Conservation (phyloP, 768 basidiomycete genomes). For the Suillus tomentosus region DNA sequence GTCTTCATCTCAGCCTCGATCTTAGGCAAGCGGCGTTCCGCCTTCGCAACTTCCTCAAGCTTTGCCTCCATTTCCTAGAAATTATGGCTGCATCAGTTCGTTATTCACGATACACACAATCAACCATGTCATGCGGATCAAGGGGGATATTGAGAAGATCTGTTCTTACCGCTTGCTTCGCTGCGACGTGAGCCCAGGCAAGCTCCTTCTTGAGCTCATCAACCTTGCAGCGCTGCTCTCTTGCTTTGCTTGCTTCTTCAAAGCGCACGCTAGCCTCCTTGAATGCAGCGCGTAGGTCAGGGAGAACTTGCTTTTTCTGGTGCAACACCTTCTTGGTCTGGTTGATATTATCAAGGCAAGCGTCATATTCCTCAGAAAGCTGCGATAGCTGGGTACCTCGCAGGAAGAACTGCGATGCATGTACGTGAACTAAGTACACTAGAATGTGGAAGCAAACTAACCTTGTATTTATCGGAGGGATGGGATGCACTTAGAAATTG, state of each 20-base stretch:
- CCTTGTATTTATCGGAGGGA: conserved; percentile 87
- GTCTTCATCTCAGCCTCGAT: conserved; percentile 40
- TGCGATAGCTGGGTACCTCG: conserved; percentile 90
- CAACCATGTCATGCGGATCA: background rate
- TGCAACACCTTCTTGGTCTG: conserved; percentile 64
- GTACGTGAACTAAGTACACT: conserved; percentile 7
- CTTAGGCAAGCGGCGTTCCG: conserved; percentile 39
- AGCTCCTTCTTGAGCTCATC: conserved; percentile 77
- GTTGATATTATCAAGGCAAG: conserved; percentile 70
- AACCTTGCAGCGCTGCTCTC: conserved; percentile 66
- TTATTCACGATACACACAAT: background rate
- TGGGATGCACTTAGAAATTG: conserved; percentile 86
- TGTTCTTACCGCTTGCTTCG: conserved; percentile 61
- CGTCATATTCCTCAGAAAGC: conserved; percentile 84
- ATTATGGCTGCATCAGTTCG: background rate
- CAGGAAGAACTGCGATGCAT: conserved; percentile 76
- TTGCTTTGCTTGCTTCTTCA: conserved; percentile 73
- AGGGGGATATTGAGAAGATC: background rate
- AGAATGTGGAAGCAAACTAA: conserved; percentile 31
- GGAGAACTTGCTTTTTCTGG: conserved; percentile 75
- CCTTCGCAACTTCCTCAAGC: conserved; percentile 42
- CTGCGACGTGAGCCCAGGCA: conserved; percentile 84
- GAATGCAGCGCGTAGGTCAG: conserved; percentile 66
- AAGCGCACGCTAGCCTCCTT: conserved; percentile 60
- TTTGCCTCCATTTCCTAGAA: conserved; percentile 47